Conservation (phyloP, 148 eudicot genomes). For the Selenicereus undatus region DNA sequence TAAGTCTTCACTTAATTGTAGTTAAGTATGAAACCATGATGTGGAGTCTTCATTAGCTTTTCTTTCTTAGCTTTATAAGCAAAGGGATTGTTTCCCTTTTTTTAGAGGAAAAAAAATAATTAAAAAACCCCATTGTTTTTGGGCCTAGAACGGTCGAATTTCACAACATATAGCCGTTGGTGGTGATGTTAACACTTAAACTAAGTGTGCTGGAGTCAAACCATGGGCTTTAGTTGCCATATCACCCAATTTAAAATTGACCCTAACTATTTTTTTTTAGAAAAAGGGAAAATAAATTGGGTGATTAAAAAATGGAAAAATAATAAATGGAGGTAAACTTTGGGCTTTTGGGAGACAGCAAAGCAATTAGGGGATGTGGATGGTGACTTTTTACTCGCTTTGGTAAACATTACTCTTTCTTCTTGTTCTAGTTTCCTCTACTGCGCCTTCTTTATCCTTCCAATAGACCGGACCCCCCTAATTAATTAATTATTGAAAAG, state of each 20-base stretch:
- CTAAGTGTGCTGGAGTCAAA: not conserved
- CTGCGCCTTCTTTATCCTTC: not conserved
- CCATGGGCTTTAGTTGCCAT: not conserved
- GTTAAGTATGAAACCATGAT: not conserved
- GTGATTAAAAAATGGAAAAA: not conserved
- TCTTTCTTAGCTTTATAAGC: not conserved
- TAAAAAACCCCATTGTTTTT: not conserved
- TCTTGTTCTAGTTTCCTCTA: not conserved
- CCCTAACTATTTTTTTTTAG: not conserved
- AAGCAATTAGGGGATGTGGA: slow-evolving; percentile 18
- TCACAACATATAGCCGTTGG: slow-evolving; percentile 14
- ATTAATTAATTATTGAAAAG: not conserved
- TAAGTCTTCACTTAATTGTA: not conserved
- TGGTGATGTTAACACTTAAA: slow-evolving; percentile 10
- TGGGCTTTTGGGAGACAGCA: slow-evolving; percentile 32
- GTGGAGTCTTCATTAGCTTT: not conserved
- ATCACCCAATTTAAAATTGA: not conserved
- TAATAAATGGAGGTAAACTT: not conserved
- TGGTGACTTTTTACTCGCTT: slow-evolving; percentile 21
- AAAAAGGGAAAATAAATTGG: not conserved
- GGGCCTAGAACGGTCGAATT: not conserved
- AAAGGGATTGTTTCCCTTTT: not conserved
- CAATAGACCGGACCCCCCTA: not conserved
- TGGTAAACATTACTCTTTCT: not conserved
- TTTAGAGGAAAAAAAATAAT: not conserved